Base-by-base conservation (phyloP, 768 basidiomycete species). In the Favolaschia claudopus region DNA sequence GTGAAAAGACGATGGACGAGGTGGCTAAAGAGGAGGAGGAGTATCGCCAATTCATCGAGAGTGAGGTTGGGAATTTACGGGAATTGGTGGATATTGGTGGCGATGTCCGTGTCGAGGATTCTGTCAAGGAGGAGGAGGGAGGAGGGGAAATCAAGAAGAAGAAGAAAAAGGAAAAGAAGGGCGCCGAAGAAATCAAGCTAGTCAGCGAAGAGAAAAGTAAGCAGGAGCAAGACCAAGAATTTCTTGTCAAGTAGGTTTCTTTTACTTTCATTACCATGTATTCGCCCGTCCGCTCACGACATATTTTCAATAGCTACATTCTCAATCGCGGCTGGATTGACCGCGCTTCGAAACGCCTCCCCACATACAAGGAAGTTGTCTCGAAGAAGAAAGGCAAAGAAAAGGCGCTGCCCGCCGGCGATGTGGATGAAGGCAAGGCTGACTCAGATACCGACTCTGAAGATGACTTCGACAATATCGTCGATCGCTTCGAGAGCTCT, bases 311-410 rank as follows among this genome's bases (percentile, higher is more conserved):
- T 46, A 98, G 96, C 73, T 99, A 97, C 73, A 97, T 99, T 63
- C 80, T 98, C 20, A 96, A 96, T 72, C 93, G 97, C 27, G 97
- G 96, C 1, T 99, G 97, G 97, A 88, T 99, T 44, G 97, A 99
- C 73, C 85, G 83, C 45, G 80, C 88, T 2, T 76, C 83, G 20
- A 80, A 84, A 14, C 89, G 87, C 53, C 77, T 95, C 3, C 96
- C 96, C 1, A 96, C 95, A 0, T 95, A 96, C 70, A 75, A 84
- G 33, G 95, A 98, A 72, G 79, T 97, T 22, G 88, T 90, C 1
- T 75, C 79, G 5, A 70, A 75, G 68, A 67, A 67, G 34, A 76
- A 71, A 64, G 69, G 64, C 27, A 70, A 78, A 70, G 64, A 70
- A 43, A 76, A 78, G 62, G 71, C 50, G 29, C 68, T 67, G 60